Conservation (phyloP, 2,329 filamentous ascomycete genomes). For the Epichloe gansuensis region DNA sequence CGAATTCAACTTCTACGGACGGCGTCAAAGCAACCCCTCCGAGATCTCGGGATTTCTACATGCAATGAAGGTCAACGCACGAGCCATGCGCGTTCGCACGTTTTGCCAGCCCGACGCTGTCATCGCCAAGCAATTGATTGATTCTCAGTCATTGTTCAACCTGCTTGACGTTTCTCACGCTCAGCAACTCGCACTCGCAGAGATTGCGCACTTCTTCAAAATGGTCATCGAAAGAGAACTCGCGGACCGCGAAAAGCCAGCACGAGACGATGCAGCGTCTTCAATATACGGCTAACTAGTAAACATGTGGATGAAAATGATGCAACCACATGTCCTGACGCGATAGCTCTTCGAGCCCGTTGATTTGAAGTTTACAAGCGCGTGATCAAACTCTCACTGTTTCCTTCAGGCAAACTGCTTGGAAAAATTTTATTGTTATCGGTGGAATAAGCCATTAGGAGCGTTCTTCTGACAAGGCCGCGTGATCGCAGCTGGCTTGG, state of each 20-base stretch:
- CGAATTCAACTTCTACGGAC: slow-evolving; percentile 43
- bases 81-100: slow-evolving; percentile 39
- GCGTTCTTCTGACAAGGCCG: background rate
- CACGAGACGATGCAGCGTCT: background rate
- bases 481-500: background rate
- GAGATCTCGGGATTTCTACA: slow-evolving; percentile 36
- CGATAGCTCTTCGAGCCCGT: background rate
- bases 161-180: slow-evolving; percentile 32
- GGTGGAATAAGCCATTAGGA: background rate
- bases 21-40: slow-evolving; percentile 26
- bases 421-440: no score
- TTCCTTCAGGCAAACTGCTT: background rate
- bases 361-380: background rate
- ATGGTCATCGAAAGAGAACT: slow-evolving; percentile 34
- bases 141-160: slow-evolving; percentile 37
- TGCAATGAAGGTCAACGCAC: slow-evolving; percentile 39
- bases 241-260: background rate
- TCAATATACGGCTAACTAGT: background rate
- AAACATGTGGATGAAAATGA: background rate
- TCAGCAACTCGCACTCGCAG: slow-evolving; percentile 33
- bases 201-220: slow-evolving; percentile 42
- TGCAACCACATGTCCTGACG: background rate
- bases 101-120: slow-evolving; percentile 46
- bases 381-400: background rate
- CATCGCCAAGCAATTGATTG: slow-evolving; percentile 43